These are phyloP conservation scores for Aspergillus sergii DNA, from an alignment of 2,329 filamentous ascomycete species.

Conservation along the genomic window DNA sequence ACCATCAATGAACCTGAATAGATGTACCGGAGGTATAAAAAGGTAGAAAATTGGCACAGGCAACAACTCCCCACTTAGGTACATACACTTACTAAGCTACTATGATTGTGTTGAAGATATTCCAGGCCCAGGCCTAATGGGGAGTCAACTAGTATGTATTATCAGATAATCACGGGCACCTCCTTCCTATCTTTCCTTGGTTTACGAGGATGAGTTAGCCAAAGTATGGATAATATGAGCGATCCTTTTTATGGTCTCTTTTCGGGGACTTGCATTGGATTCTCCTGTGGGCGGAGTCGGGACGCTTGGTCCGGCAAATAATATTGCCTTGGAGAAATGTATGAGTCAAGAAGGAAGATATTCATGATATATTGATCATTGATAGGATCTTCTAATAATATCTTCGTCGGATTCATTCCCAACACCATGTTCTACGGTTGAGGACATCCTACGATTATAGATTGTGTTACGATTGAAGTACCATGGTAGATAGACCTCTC, in stretches of 20 bases:
- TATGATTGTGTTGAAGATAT: too few relatives aligned
- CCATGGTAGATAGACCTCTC: background rate
- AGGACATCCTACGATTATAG: too few relatives aligned
- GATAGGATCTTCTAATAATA: background rate
- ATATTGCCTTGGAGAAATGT: background rate
- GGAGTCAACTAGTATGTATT: too few relatives aligned
- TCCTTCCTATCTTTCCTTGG: background rate
- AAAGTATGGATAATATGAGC: background rate
- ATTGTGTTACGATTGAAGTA: background rate
- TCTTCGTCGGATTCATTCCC: background rate
- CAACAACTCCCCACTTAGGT: background rate
- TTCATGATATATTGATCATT: background rate
- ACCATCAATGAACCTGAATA: background rate
- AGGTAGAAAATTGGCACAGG: background rate
- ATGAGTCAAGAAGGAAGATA: background rate
- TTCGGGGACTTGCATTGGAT: background rate
- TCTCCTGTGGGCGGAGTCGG: background rate
- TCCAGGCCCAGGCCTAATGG: too few relatives aligned
- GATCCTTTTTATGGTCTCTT: background rate
- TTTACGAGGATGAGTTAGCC: background rate
- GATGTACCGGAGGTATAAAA: background rate
- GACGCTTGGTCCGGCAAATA: background rate
- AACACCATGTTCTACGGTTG: too few relatives aligned
- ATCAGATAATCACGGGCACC: background rate
- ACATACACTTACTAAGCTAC: too few relatives aligned